Evolutionary conservation across 805 yeast species (phyloP).

Genomic region (Starmerella asiatica): DNA sequence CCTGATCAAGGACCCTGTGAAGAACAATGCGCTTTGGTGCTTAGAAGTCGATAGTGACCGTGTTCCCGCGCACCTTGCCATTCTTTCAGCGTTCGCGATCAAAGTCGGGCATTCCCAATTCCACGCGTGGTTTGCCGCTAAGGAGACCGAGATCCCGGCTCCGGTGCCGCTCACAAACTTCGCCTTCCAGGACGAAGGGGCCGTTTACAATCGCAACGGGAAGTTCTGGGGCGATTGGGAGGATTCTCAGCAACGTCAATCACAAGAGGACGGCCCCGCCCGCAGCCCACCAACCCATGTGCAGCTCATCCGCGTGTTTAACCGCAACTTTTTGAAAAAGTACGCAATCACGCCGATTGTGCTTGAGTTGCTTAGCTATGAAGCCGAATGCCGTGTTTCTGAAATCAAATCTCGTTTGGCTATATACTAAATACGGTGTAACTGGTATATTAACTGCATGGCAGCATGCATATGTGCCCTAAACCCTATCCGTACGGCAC

Average conservation of each 20-base stretch:
- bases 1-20: constrained; percentile 19
- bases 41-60: constrained; percentile 21
- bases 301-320: constrained; percentile 8
- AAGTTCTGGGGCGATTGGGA: constrained; percentile 20
- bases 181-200: constrained; percentile 20
- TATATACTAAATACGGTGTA: background rate
- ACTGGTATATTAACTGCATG: too few species aligned
- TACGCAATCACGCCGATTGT: constrained; percentile 5
- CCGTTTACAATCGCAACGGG: constrained; percentile 11
- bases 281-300: background rate
- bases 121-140: constrained; percentile 10
- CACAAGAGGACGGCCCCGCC: background rate
- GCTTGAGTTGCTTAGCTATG: constrained; percentile 8
- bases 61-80: constrained; percentile 19
- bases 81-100: constrained; percentile 21
- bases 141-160: background rate
- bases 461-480: too few species aligned
- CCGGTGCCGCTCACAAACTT: constrained; percentile 14
- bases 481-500: too few species aligned
- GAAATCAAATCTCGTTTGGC: background rate
- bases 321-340: constrained; percentile 3
- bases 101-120: constrained; percentile 8
- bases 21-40: constrained; percentile 16
- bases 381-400: constrained; percentile 2
- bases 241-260: constrained; percentile 2